These are phyloP conservation scores for Hypoxylon sp. DNA, from an alignment of 2,329 filamentous ascomycete genomes.

Conservation along the genomic window DNA sequence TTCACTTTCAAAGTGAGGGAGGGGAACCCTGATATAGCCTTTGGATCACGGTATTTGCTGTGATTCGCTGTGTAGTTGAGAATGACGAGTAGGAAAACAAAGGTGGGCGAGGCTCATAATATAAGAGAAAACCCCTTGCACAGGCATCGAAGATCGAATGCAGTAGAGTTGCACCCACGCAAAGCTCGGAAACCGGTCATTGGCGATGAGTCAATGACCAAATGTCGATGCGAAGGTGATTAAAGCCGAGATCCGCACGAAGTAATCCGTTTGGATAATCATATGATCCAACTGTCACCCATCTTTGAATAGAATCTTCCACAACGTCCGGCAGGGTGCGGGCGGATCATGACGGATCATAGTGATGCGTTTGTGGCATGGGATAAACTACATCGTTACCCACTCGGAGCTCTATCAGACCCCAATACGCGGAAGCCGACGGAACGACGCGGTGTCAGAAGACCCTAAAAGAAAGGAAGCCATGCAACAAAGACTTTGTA, in stretches of 20 bases:
- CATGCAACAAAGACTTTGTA: constrained; percentile 31
- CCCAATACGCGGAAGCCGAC: constrained; percentile 32
- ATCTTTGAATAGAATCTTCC: constrained; percentile 41
- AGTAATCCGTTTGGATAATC: constrained; percentile 37
- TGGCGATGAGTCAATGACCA: constrained; percentile 40
- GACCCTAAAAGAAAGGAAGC: constrained; percentile 25
- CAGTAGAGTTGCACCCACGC: constrained; percentile 34
- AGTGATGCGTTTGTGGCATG: constrained; percentile 44
- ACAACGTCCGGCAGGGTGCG: constrained; percentile 37
- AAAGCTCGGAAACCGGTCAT: constrained; percentile 34
- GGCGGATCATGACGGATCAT: constrained; percentile 40
- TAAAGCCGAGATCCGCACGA: constrained; percentile 45
- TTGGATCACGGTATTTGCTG: constrained; percentile 37
- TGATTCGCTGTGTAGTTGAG: constrained; percentile 39
- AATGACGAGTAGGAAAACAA: constrained; percentile 28
- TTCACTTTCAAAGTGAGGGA: constrained; percentile 38
- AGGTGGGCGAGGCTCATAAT: constrained; percentile 37
- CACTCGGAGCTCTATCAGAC: constrained; percentile 37
- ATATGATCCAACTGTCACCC: constrained; percentile 38
- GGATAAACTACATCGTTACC: constrained; percentile 36
- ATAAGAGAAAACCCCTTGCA: constrained; percentile 32
- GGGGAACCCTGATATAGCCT: constrained; percentile 32
- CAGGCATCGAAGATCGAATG: constrained; percentile 37
- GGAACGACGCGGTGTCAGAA: constrained; percentile 36
- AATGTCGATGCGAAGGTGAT: constrained; percentile 22